Evolutionary conservation across 805 yeast species (phyloP), one percentile per base, ranked within the genome.

Genomic region (Lipomyces yamadae): DNA sequence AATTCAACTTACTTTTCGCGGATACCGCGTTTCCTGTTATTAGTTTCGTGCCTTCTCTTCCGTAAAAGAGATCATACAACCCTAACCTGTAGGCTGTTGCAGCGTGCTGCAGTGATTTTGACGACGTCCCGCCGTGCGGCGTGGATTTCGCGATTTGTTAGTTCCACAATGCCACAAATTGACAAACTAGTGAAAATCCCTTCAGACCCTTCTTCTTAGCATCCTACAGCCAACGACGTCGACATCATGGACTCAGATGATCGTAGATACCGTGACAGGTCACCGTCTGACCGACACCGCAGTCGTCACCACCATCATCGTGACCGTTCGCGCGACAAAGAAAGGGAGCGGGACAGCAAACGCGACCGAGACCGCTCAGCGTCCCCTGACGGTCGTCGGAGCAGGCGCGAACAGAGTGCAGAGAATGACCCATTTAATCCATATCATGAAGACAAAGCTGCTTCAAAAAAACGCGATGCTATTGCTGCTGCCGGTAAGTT

Each of bases 401-500:
- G n/a, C 48, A 42, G 48, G 10, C 55, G 34, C 5, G 34, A 52
- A n/a, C 34, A 52, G 11, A 32, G 34, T 4, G 32, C 55, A 29
- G 55, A 52, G 55, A 32, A 52, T 32, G 55, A 29, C 15, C 37
- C 34, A 2, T 56, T 33, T 29, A 34, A 24, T 24, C 58, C 34
- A 7, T 33, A 56, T n/a, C 30, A 34, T 4, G 68, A 45, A 7
- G 62, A 61, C 39, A 39, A 56, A 18, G 64, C 54, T 42, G 70
- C 61, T 37, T 35, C 57, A 37, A 67, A 66, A 52, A 64, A 59
- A 29, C 65, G 69, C 5, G 78, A 76, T 56, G 72, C 77, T 10
- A 72, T 74, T 13, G 76, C 76, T 1, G 69, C 72, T 37, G 72
- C 72, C 11, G 72, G 72, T 69, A 57, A n/a, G 66, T 42, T 13